Evolutionary conservation across 2,329 filamentous ascomycete species (phyloP), one percentile per base, ranked within the genome.

Genomic region (Aspergillus brasiliensis): DNA sequence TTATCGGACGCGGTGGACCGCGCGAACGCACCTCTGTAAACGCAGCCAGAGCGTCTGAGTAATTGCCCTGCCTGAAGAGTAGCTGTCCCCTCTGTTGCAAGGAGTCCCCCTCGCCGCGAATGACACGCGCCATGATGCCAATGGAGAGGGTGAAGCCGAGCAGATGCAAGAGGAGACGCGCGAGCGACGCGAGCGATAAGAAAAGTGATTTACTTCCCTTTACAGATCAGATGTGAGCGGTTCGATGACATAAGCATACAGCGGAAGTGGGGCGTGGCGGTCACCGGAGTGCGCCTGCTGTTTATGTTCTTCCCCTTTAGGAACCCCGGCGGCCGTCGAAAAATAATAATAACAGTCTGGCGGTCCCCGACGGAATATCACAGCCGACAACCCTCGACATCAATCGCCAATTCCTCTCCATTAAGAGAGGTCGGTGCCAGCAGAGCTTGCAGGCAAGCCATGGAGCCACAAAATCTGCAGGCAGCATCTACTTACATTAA

Each of bases 401-500:
- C 51, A 23, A 25, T 25, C 49, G 40, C 51, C 48, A 65, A 28
- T 31, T 47, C 54, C 51, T 44, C 11, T 21, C 53, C 46, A 40
- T 48, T 59, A 37, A 54, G 23, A 31, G 52, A 59, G 31, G 34
- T 49, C 23, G 44, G 46, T 48, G 48, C 52, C 38, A 60, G 51
- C 51, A 51, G 46, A 63, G 67, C 67, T 69, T 69, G 67, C 67
- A 62, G 67, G 67, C 67, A 69, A 68, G 70, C 66, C 63, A 81
- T 81, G 79, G 79, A 81, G 65, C 64, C 73, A 42, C 72, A 76
- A 48, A 86, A 83, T 70, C 75, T 88, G 60, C 81, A 85, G 63
- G 84, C 84, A 46, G 86, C 86, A 23, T 86, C 86, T 28, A 81
- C 80, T 6, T 88, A 89, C 71, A 80, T 89, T 63, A 88, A 89